Base-by-base conservation (phyloP, 768 basidiomycete species). In the Kwoniella dejecticola region DNA sequence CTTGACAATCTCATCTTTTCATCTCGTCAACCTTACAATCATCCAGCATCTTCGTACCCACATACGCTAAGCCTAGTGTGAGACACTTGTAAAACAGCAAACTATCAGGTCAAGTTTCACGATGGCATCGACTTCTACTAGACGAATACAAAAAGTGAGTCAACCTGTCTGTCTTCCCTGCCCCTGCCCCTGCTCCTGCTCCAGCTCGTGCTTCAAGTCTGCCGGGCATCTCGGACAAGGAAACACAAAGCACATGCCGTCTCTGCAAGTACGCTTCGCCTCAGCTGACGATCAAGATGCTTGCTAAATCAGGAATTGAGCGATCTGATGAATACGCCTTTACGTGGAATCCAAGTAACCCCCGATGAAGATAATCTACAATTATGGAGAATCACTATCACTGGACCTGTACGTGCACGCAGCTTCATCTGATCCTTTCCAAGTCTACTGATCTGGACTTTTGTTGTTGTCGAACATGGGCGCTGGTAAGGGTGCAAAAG, bases 381-480 rank as follows among this genome's bases (percentile, higher is more conserved):
- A 11, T 44, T 57, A 8, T 80, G 79, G 79, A 56, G 60, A 33
- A 71, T 76, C 2, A 63, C 54, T 17, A 71, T 80, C 19, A 59
- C 52, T 2, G 79, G 79, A n/a, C 79, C 79, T 31, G 79, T 80
- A 52, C 52, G 77, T 70, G 1, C 19, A n/a, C n/a, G n/a, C n/a
- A n/a, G n/a, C n/a, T n/a, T n/a, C n/a, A n/a, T n/a, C n/a, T n/a
- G n/a, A n/a, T n/a, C n/a, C n/a, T n/a, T n/a, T n/a, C n/a, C n/a
- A n/a, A n/a, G n/a, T n/a, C n/a, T 33, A 4, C 38, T 2, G 15
- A 13, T 23, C 27, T 46, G 12, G 41, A 36, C 7, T 17, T 50
- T 24, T 50, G 8, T 17, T 21, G 48, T 23, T 27, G 7, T n/a
- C n/a, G n/a, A n/a, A n/a, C n/a, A n/a, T n/a, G n/a, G n/a, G n/a